Conservation (phyloP, 768 basidiomycete genomes). For the Pleurotus ostreatus region DNA sequence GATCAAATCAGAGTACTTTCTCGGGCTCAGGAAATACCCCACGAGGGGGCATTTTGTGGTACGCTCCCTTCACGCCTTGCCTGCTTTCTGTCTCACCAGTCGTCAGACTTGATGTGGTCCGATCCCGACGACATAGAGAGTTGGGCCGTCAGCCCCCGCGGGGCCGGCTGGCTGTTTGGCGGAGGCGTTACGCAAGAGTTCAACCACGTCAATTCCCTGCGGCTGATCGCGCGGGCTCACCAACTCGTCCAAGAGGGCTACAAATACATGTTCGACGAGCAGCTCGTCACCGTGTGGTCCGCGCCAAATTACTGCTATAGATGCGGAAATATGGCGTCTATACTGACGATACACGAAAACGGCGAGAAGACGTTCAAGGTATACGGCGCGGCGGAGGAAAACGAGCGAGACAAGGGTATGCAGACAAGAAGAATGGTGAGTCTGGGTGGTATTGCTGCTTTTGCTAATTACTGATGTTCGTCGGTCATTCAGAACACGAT, state of each 20-base stretch:
- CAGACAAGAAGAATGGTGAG: conserved; percentile 70
- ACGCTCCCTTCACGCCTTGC: too few relatives aligned
- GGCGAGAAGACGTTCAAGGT: conserved; percentile 71
- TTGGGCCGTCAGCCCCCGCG: conserved; percentile 96
- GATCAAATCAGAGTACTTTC: conserved; percentile 93
- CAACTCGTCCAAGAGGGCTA: conserved; percentile 95
- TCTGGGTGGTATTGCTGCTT: too few relatives aligned
- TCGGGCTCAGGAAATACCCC: conserved; percentile 95
- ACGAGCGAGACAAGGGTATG: conserved; percentile 79
- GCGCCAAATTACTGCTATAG: conserved; percentile 81
- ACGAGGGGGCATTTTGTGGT: conserved; percentile 98
- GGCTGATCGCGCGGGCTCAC: conserved; percentile 90
- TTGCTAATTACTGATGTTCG: neutral
- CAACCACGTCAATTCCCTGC: conserved; percentile 86
- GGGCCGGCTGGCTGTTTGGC: conserved; percentile 95
- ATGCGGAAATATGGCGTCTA: conserved; percentile 89
- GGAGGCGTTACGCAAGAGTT: conserved; percentile 87
- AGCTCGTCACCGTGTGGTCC: conserved; percentile 91
- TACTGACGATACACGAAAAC: conserved; percentile 77
- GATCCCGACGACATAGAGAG: conserved; percentile 94
- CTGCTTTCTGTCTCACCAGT: neutral
- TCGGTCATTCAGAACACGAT: neutral
- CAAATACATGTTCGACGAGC: conserved; percentile 95
- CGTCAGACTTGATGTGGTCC: conserved; percentile 95
- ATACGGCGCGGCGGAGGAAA: conserved; percentile 86